These are phyloP conservation scores for Gaillardinia entomophila DNA, from an alignment of 805 yeast genomes.

Conservation along the genomic window DNA sequence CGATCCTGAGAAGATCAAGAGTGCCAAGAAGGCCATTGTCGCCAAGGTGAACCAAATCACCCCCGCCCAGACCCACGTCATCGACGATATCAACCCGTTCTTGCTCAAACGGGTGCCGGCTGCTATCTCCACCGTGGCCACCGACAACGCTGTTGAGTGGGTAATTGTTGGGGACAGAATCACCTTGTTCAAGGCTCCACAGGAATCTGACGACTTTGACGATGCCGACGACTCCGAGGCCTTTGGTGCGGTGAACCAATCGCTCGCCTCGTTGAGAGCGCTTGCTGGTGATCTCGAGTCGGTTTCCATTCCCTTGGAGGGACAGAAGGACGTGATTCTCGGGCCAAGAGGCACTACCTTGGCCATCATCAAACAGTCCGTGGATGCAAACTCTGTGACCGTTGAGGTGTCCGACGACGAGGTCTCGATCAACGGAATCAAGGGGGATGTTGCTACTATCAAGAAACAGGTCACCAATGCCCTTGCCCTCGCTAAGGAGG, in stretches of 20 bases:
- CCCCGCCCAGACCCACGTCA: slow-evolving; percentile 55
- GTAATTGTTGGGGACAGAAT: slow-evolving; percentile 53
- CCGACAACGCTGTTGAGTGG: slow-evolving; percentile 45
- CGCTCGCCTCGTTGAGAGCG: slow-evolving; percentile 55
- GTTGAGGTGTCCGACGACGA: slow-evolving; percentile 50
- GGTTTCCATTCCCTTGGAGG: slow-evolving; percentile 43
- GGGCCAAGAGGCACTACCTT: slow-evolving; percentile 63
- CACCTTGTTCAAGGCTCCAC: slow-evolving; percentile 45
- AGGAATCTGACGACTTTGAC: slow-evolving; percentile 44
- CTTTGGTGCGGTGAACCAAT: slow-evolving; percentile 47
- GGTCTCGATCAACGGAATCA: slow-evolving; percentile 65
- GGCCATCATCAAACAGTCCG: slow-evolving; percentile 32
- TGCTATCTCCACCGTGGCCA: slow-evolving; percentile 36
- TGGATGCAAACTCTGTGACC: slow-evolving; percentile 32
- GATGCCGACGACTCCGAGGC: slow-evolving; percentile 45
- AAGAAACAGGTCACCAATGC: slow-evolving; percentile 47
- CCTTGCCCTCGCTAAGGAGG: slow-evolving; percentile 44
- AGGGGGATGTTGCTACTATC: slow-evolving; percentile 53
- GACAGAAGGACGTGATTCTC: slow-evolving; percentile 53
- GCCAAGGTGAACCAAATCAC: slow-evolving; percentile 64
- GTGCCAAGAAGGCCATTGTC: slow-evolving; percentile 69
- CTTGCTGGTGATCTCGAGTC: slow-evolving; percentile 49
- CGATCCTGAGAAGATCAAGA: slow-evolving; percentile 46
- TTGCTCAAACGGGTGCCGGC: slow-evolving; percentile 43
- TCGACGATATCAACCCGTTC: slow-evolving; percentile 64